These are phyloP conservation scores for Sphagnurus paluster DNA, from an alignment of 1,284 basidiomycete genomes.

Conservation along the genomic window DNA sequence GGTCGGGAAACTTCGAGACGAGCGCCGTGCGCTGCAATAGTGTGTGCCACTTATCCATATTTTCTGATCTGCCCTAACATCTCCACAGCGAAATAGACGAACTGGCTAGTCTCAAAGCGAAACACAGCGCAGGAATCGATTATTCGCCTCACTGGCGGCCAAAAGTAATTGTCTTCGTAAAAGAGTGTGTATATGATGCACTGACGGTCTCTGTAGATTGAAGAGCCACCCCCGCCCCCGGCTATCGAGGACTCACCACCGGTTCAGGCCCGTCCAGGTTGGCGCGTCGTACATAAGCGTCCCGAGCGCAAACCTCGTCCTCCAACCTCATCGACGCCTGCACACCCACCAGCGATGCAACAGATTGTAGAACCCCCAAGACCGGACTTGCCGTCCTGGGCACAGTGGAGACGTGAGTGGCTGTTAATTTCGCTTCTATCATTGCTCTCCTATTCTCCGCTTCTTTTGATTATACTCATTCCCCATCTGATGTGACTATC, in stretches of 20 bases:
- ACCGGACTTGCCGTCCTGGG: slow-evolving; percentile 10
- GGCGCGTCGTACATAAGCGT: slow-evolving; percentile 38
- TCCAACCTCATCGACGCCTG: neutral
- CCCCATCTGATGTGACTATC: neutral
- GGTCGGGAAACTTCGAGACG: slow-evolving; percentile 73
- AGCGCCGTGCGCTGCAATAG: slow-evolving; percentile 68
- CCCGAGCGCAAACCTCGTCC: slow-evolving; percentile 5
- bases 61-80: neutral
- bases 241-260: slow-evolving; percentile 2
- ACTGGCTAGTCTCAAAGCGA: slow-evolving; percentile 13
- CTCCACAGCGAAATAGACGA: slow-evolving; percentile 12
- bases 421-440: neutral
- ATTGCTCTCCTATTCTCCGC: too few relatives aligned
- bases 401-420: slow-evolving; percentile 14
- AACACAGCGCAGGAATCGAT: slow-evolving; percentile 15
- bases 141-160: slow-evolving; percentile 11
- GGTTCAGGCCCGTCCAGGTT: slow-evolving; percentile 6
- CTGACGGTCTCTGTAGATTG: neutral
- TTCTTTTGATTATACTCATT: neutral
- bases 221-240: slow-evolving; percentile 2
- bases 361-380: slow-evolving; percentile 9
- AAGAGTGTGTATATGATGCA: neutral
- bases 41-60: slow-evolving; percentile 34
- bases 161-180: slow-evolving; percentile 2
- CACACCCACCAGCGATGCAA: neutral